Percentiles rank a stretch among this genome's conserved stretches.
Evolutionary conservation across 805 yeast genomes (phyloP).

Genomic region (Starmerella cellae): DNA sequence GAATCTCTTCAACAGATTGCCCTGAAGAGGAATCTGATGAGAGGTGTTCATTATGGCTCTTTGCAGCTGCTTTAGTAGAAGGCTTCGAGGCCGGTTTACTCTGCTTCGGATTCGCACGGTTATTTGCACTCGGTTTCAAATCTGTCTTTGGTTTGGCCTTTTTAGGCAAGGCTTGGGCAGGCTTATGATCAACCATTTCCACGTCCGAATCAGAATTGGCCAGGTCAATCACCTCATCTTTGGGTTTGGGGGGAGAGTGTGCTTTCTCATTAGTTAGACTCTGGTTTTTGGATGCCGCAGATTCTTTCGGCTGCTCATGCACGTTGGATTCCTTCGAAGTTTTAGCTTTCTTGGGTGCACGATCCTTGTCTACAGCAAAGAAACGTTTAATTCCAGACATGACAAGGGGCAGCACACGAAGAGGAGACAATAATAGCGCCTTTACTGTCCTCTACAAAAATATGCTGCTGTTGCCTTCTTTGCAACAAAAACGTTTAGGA

Average conservation of each 20-base stretch:
- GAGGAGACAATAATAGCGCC: too few relatives aligned
- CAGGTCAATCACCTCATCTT: not conserved
- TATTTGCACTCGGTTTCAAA: not conserved
- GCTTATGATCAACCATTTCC: conserved; percentile 2
- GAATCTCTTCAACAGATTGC: conserved; percentile 40
- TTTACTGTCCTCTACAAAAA: too few relatives aligned
- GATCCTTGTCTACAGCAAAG: conserved; percentile 12
- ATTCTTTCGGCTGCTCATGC: too few relatives aligned
- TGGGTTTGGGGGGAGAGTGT: not conserved
- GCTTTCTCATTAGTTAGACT: not conserved
- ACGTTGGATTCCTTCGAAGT: not conserved
- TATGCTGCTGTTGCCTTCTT: too few relatives aligned
- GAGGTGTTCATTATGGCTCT: not conserved
- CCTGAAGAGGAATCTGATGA: too few relatives aligned
- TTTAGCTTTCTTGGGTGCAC: conserved; percentile 7
- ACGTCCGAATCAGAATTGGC: conserved; percentile 6
- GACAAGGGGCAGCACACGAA: not conserved
- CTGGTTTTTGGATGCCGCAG: not conserved
- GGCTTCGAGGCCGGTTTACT: not conserved
- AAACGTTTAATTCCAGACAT: conserved; percentile 15
- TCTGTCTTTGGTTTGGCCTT: not conserved
- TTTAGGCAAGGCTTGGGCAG: not conserved
- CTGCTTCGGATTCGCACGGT: not conserved
- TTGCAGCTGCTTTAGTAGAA: not conserved
- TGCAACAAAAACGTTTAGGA: too few relatives aligned